phyloP scores from a whole-genome alignment of 768 basidiomycete species.

The Saitozyma podzolica region DNA sequence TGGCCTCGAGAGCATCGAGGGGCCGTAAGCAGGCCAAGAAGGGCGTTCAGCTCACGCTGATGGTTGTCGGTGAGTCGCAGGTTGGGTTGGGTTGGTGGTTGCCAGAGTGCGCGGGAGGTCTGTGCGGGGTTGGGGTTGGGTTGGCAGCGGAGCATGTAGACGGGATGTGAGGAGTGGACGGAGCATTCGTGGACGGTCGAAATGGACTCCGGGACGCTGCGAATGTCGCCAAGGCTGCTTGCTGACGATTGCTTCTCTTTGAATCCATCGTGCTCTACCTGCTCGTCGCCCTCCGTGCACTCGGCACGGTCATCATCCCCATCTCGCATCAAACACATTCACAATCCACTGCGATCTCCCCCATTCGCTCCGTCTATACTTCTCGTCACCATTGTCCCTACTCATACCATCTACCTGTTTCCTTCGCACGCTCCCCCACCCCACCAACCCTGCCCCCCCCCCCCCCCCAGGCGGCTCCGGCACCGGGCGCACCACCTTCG shows the following conservation, averaged over 20 bases:
- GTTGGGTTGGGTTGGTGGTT: no score
- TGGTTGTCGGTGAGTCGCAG: slow-evolving; percentile 81
- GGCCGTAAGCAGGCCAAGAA: slow-evolving; percentile 80
- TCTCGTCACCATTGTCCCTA: neutral
- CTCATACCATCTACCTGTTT: neutral
- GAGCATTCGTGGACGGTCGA: neutral
- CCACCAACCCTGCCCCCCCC: slow-evolving; percentile 6
- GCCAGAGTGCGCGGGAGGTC: neutral
- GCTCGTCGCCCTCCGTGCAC: no score
- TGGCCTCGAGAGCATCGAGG: slow-evolving; percentile 46
- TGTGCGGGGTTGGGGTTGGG: slow-evolving; percentile 4
- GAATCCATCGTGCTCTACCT: no score
- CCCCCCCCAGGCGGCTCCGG: slow-evolving; percentile 84
- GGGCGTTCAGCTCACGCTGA: slow-evolving; percentile 95
- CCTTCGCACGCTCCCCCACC: neutral
- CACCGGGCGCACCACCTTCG: slow-evolving; percentile 95
- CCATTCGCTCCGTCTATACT: neutral
- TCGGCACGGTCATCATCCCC: no score
- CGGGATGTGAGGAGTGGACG: neutral
- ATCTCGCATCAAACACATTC: no score
- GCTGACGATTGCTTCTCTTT: no score
- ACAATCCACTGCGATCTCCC: no score
- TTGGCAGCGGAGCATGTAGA: neutral
- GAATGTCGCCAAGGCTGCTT: no score
- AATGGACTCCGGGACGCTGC: neutral